A percentile compares a stretch with the other conserved stretches of the same genome.
Evolutionary conservation across 768 basidiomycete species (phyloP).

Genomic region (Zangia roseola): DNA sequence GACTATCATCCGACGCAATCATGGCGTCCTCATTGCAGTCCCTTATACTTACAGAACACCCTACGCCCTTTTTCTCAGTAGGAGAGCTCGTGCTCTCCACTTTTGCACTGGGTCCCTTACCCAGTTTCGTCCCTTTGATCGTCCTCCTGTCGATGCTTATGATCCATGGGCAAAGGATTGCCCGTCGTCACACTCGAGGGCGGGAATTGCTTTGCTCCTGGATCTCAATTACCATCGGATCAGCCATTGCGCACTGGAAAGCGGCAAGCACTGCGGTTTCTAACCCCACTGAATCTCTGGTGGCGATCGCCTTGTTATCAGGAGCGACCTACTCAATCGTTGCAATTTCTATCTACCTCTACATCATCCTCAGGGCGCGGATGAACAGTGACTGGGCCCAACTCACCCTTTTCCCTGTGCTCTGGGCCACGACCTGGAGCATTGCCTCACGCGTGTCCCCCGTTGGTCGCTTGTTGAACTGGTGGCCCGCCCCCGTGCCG

Average conservation of each 20-base stretch:
- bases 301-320: conserved; percentile 43
- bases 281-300: conserved; percentile 46
- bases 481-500: conserved; percentile 55
- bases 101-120: conserved; percentile 29
- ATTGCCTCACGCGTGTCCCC: conserved; percentile 55
- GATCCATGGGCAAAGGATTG: conserved; percentile 34
- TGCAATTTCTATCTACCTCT: conserved; percentile 39
- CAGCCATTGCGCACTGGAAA: conserved; percentile 40
- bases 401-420: conserved; percentile 59
- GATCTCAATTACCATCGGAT: conserved; percentile 39
- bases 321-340: conserved; percentile 44
- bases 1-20: conserved; percentile 10
- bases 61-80: conserved; percentile 22
- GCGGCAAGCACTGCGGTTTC: conserved; percentile 58
- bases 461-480: conserved; percentile 68
- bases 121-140: conserved; percentile 35
- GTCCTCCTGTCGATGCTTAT: conserved; percentile 25
- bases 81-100: conserved; percentile 24
- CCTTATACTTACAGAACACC: conserved; percentile 25
- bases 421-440: conserved; percentile 69
- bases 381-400: conserved; percentile 40
- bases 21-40: conserved; percentile 23
- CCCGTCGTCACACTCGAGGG: conserved; percentile 27
- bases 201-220: conserved; percentile 35
- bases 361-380: conserved; percentile 35